phyloP scores from a whole-genome alignment of 768 basidiomycete species.

The Kwoniella bestiolae region DNA sequence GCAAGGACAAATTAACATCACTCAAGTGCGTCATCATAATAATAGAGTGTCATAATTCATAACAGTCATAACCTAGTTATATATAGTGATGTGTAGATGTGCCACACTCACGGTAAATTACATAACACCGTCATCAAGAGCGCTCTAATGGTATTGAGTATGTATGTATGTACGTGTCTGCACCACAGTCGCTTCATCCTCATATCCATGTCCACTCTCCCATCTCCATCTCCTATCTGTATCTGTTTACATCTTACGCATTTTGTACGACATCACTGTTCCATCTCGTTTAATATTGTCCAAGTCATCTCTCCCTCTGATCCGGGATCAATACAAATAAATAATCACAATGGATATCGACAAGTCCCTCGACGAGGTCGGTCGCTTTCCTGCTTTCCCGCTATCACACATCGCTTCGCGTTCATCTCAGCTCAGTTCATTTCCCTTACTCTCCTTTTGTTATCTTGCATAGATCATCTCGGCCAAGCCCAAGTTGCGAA shows the following conservation, averaged over 20 bases:
- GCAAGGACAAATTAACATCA: too few species aligned
- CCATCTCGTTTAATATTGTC: too few species aligned
- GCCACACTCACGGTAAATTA: slow-evolving; percentile 14
- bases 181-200: too few species aligned
- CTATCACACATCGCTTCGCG: slow-evolving; percentile 6
- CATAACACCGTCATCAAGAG: slow-evolving; percentile 22
- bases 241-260: too few species aligned
- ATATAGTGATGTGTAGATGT: background rate
- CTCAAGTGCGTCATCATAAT: slow-evolving; percentile 3
- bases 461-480: slow-evolving; percentile 47
- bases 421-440: slow-evolving; percentile 13
- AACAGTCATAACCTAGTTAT: too few species aligned
- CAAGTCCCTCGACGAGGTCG: slow-evolving; percentile 56
- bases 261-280: too few species aligned
- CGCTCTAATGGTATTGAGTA: too few species aligned
- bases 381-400: slow-evolving; percentile 22
- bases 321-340: too few species aligned
- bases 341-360: slow-evolving; percentile 53
- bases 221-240: background rate
- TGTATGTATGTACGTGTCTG: too few species aligned
- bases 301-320: too few species aligned
- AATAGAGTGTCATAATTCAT: too few species aligned
- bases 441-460: slow-evolving; percentile 10
- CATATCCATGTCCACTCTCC: background rate
- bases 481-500: slow-evolving; percentile 40